Evolutionary conservation across 177 flowering plant species (phyloP).

Genomic region (Vitis hybrid): DNA sequence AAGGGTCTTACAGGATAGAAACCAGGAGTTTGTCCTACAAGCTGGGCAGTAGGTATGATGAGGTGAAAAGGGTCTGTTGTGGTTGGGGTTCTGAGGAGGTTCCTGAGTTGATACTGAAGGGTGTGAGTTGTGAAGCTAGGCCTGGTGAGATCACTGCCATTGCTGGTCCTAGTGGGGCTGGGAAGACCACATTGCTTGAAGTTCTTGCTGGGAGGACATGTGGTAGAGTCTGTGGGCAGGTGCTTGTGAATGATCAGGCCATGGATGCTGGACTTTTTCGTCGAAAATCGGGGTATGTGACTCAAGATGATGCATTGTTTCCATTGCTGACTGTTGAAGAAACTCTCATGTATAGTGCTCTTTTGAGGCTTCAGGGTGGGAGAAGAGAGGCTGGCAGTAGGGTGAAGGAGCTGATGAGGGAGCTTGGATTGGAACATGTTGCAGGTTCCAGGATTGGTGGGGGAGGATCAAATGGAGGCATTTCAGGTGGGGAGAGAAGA

Average conservation of each 20-base stretch:
- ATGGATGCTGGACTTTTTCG: constrained; percentile 40
- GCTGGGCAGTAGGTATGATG: constrained; percentile 16
- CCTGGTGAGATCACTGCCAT: constrained; percentile 74
- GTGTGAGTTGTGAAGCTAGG: constrained; percentile 58
- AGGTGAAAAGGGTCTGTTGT: constrained; percentile 22
- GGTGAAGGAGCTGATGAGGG: constrained; percentile 55
- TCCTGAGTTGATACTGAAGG: constrained; percentile 42
- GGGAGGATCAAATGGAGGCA: constrained; percentile 35
- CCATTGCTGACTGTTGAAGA: constrained; percentile 85
- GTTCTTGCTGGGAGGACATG: constrained; percentile 57
- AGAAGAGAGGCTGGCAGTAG: constrained; percentile 27
- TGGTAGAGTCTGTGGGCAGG: constrained; percentile 40
- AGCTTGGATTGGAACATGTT: constrained; percentile 71
- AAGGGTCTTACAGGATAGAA: constrained; percentile 38
- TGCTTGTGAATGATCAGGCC: constrained; percentile 53
- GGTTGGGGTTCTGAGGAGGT: constrained; percentile 1
- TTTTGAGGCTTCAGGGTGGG: constrained; percentile 55
- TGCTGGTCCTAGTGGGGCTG: constrained; percentile 96
- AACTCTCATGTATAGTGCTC: constrained; percentile 71
- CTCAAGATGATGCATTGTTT: constrained; percentile 76
- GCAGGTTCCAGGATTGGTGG: constrained; percentile 47
- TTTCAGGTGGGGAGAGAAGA: constrained; percentile 77
- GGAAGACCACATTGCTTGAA: constrained; percentile 73
- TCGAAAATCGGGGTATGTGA: constrained; percentile 65
- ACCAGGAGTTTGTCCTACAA: constrained; percentile 49